These are phyloP conservation scores for Breynia disticha DNA, from an alignment of 441 rosid genomes.

Conservation along the genomic window DNA sequence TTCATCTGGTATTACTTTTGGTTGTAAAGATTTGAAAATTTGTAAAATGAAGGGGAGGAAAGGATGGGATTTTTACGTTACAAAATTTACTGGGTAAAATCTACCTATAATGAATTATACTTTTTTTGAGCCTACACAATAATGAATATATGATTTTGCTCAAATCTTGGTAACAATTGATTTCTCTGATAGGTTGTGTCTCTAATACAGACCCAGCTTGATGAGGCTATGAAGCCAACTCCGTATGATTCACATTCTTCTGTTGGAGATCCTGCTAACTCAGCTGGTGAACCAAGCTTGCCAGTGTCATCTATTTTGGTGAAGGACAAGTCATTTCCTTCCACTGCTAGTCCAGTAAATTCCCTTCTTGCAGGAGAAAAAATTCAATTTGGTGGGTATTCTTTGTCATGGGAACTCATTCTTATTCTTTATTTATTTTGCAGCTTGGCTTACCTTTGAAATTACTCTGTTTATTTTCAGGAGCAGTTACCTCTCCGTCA, in stretches of 20 bases:
- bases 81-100: too few relatives aligned
- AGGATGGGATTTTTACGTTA: too few relatives aligned
- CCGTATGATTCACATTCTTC: conserved; percentile 60
- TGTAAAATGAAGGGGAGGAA: too few relatives aligned
- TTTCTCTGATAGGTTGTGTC: conserved; percentile 57
- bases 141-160: background rate
- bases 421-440: conserved; percentile 2
- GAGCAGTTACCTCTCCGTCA: conserved; percentile 90
- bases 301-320: conserved; percentile 40
- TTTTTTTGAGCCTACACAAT: too few relatives aligned
- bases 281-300: conserved; percentile 40
- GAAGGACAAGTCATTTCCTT: conserved; percentile 62
- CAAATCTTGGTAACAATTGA: conserved; percentile 1
- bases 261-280: conserved; percentile 49
- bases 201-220: conserved; percentile 83
- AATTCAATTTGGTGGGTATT: conserved; percentile 85
- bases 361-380: conserved; percentile 92
- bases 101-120: too few relatives aligned
- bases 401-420: conserved; percentile 3
- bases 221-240: conserved; percentile 82
- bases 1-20: too few relatives aligned
- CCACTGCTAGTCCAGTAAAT: conserved; percentile 63
- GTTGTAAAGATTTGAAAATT: too few relatives aligned
- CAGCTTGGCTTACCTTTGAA: conserved; percentile 8
- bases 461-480: conserved; percentile 29